Conservation (phyloP, 129 eudicot species). For the carrot (Daucus carota) region DNA sequence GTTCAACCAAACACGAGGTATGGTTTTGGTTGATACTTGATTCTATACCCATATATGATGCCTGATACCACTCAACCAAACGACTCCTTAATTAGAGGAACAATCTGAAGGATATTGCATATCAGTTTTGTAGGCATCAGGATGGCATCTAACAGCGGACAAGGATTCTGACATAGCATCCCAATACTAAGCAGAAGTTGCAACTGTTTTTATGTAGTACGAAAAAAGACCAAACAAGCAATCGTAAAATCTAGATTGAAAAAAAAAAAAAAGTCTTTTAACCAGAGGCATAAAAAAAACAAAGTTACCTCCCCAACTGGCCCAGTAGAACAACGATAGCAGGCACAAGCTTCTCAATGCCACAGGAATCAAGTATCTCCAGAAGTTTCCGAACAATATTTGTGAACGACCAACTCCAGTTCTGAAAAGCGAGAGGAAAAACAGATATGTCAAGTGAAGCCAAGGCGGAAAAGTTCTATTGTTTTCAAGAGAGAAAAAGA, state of each 20-base stretch:
- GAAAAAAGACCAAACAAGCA: neutral
- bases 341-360: conserved; percentile 31
- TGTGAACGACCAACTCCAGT: conserved; percentile 65
- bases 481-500: no score
- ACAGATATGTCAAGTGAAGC: neutral
- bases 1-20: no score
- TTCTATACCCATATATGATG: no score
- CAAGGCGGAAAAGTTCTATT: neutral
- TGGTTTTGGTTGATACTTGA: no score
- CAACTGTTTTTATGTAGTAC: neutral
- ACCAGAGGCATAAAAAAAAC: neutral
- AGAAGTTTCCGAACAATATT: conserved; percentile 41
- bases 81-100: no score
- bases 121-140: neutral
- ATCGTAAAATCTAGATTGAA: neutral
- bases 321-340: conserved; percentile 60
- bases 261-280: neutral
- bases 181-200: neutral
- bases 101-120: neutral
- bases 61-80: no score
- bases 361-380: conserved; percentile 35
- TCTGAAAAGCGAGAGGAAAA: conserved; percentile 38
- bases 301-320: conserved; percentile 57
- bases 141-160: neutral
- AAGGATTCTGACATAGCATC: neutral